These are phyloP conservation scores for Borealophlyctis nickersoniae DNA, from an alignment of 192 early-diverging fungal genomes.

Conservation along the genomic window DNA sequence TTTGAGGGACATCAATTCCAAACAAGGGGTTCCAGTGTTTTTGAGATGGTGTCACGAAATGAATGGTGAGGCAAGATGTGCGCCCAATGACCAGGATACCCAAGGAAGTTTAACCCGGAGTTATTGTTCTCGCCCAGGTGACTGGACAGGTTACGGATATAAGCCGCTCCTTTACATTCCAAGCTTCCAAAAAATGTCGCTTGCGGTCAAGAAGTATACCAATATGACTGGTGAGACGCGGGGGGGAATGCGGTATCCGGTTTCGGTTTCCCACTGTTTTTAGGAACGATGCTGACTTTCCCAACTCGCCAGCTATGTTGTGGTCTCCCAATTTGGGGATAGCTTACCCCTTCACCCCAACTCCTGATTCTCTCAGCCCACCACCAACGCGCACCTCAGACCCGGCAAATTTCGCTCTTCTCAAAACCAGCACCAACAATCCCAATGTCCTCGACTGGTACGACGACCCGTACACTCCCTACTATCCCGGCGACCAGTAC, in stretches of 20 bases:
- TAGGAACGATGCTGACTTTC: not conserved
- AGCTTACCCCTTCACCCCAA: constrained; percentile 36
- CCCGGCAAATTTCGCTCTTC: constrained; percentile 10
- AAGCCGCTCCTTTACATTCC: constrained; percentile 26
- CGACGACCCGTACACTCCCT: constrained; percentile 41
- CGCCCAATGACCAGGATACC: not conserved
- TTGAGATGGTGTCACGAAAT: constrained; percentile 49
- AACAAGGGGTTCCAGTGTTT: constrained; percentile 36
- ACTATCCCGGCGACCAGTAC: constrained; percentile 34
- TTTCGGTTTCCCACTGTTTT: not conserved
- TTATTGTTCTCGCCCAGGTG: constrained; percentile 25
- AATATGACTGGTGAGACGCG: constrained; percentile 50
- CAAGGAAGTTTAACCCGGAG: not conserved
- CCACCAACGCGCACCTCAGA: constrained; percentile 17
- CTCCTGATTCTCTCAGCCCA: constrained; percentile 22
- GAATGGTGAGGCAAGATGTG: constrained; percentile 36
- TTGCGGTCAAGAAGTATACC: constrained; percentile 29
- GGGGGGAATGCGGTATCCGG: no score
- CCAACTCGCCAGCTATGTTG: constrained; percentile 34
- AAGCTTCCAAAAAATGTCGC: constrained; percentile 29
- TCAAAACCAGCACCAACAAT: constrained; percentile 31
- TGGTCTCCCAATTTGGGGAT: constrained; percentile 48
- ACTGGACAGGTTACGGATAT: constrained; percentile 32
- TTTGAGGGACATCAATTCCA: constrained; percentile 21
- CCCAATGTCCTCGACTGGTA: constrained; percentile 14